Percentiles rank a stretch among this genome's conserved stretches.
These are phyloP conservation scores for Chlamydomonas sphaeroides DNA, from an alignment of 139 green algal species.

Conservation along the genomic window DNA sequence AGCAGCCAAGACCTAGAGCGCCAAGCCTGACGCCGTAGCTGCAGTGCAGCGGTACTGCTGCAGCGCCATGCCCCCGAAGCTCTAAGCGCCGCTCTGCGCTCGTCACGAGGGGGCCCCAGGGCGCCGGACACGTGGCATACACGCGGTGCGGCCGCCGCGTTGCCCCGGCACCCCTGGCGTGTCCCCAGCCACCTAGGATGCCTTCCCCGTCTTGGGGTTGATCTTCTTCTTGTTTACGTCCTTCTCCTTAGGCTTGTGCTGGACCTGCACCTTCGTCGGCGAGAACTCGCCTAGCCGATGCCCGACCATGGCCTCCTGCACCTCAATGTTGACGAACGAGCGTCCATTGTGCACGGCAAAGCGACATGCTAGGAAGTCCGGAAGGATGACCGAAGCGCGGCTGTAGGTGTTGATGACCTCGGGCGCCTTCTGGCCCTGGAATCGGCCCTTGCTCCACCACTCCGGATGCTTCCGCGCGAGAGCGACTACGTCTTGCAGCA, in stretches of 20 bases:
- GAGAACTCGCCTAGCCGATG: conserved; percentile 70
- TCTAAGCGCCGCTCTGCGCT: background rate
- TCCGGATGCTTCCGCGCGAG: conserved; percentile 57
- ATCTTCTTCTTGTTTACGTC: conserved; percentile 40
- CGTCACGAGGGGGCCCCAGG: background rate
- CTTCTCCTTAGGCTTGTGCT: conserved; percentile 57
- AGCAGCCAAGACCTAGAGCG: no score
- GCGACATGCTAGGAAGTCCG: conserved; percentile 65
- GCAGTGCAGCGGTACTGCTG: no score
- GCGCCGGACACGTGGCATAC: no score
- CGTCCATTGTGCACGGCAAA: conserved; percentile 72
- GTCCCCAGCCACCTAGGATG: background rate
- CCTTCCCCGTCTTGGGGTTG: conserved; percentile 57
- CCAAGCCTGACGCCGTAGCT: no score
- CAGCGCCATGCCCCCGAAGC: no score
- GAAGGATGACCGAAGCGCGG: conserved; percentile 55
- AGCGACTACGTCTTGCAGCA: conserved; percentile 63
- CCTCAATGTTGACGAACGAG: conserved; percentile 47
- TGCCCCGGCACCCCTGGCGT: no score
- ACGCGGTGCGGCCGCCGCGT: no score
- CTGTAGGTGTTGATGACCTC: conserved; percentile 64
- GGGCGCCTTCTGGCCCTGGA: conserved; percentile 63
- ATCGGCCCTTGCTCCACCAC: conserved; percentile 66
- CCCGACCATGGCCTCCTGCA: conserved; percentile 65
- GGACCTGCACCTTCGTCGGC: conserved; percentile 35